These are phyloP conservation scores for Excoecaria agallocha DNA, from an alignment of 345 rosid genomes.

Conservation along the genomic window DNA sequence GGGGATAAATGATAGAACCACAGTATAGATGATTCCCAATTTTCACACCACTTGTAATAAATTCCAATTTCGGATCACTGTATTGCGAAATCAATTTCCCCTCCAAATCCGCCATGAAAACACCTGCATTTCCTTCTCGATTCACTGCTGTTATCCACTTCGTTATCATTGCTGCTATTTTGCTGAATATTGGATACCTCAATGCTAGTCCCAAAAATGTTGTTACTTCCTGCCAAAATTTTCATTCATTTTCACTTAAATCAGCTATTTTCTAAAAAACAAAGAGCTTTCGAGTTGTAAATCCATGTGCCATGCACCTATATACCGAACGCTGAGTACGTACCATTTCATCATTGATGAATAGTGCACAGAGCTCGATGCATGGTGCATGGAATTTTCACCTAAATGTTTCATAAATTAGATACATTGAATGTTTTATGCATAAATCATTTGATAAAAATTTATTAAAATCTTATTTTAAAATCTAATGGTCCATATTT, in stretches of 20 bases:
- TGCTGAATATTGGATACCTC: slow-evolving; percentile 47
- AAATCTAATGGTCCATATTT: too few relatives aligned
- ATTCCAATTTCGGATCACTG: slow-evolving; percentile 32
- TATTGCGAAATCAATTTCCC: slow-evolving; percentile 62
- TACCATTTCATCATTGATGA: too few relatives aligned
- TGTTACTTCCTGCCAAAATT: slow-evolving; percentile 26
- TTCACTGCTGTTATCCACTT: slow-evolving; percentile 18
- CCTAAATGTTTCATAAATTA: too few relatives aligned
- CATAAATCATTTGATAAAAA: too few relatives aligned
- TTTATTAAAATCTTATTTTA: too few relatives aligned
- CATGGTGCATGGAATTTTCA: too few relatives aligned
- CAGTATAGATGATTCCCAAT: slow-evolving; percentile 56
- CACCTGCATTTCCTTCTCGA: slow-evolving; percentile 39
- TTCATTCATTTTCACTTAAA: background rate
- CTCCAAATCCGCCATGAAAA: slow-evolving; percentile 51
- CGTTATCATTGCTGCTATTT: slow-evolving; percentile 26
- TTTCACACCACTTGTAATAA: slow-evolving; percentile 41
- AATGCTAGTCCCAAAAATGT: slow-evolving; percentile 17
- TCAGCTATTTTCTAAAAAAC: background rate
- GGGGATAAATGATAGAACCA: slow-evolving; percentile 40
- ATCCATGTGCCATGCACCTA: too few relatives aligned
- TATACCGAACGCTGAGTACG: too few relatives aligned
- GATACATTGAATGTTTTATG: too few relatives aligned
- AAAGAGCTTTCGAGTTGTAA: too few relatives aligned
- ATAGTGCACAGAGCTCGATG: too few relatives aligned